Base-by-base conservation (phyloP, 768 basidiomycete species). In the Phylloporus sp. region DNA sequence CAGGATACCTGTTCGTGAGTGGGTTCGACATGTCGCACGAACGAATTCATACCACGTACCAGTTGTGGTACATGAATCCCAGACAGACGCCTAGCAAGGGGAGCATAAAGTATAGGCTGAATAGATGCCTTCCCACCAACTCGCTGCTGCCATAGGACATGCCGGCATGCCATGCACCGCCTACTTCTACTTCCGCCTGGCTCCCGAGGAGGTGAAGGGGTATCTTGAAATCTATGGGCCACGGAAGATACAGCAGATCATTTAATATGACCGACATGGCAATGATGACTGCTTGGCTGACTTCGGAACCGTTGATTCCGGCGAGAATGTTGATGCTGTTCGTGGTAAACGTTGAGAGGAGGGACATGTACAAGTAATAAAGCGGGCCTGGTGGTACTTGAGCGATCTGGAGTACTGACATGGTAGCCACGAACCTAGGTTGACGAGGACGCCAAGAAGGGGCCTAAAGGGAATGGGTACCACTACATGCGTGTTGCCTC, bases 291-390 rank as follows among this genome's bases (percentile, higher is more conserved):
- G 94, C 89, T 68, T 99, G 96, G 50, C 83, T 80, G 52, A 89
- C 91, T 74, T 99, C 96, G 5, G 95, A 84, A 10, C 95, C 96
- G 63, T 99, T 98, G 55, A 97, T 88, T 9, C 95, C 96, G 10
- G 96, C 96, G 15, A 98, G 82, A 56, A 99, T 98, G 67, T 99
- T 99, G 75, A 98, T 96, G 64, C 88, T 88, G 69, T 99, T 99
- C 15, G 95, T 97, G 44, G 90, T 82, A 66, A 98, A 99, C 0
- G 93, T 98, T 26, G 94, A 97, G 15, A 99, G 73, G 24, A 98
- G 69, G 5, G 91, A 81, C 90, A 99, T 97, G 71, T 98, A 99
- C 43, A 94, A 49, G 66, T 98, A 99, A 67, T 98, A 98, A 5
- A 98, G 68, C 1, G 91, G 90, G 3, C 95, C 95, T 97, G 54